Evolutionary conservation across 495 filamentous ascomycete genomes (phyloP).

Genomic region (Halenospora varia): DNA sequence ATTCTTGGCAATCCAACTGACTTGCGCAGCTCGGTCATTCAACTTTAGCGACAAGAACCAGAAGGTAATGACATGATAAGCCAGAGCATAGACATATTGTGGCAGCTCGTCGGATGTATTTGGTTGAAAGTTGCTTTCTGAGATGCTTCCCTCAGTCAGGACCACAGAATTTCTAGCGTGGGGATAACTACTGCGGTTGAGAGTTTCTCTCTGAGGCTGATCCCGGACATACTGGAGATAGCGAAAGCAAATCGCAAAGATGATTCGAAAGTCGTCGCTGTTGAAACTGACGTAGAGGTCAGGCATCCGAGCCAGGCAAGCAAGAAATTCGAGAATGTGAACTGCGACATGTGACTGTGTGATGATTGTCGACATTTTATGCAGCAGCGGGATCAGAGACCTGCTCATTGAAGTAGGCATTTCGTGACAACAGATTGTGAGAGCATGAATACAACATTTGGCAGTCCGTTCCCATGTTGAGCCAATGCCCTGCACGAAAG

Average conservation of each 20-base stretch:
- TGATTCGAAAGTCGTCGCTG: conserved; percentile 82
- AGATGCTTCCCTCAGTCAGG: conserved; percentile 9
- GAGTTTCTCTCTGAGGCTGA: conserved; percentile 33
- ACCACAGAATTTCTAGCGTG: conserved; percentile 9
- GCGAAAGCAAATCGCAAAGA: conserved; percentile 91
- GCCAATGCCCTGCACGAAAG: conserved; percentile 75
- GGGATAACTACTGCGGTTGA: conserved; percentile 17
- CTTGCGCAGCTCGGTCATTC: conserved; percentile 74
- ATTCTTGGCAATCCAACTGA: conserved; percentile 88
- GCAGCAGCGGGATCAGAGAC: conserved; percentile 73
- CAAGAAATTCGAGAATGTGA: conserved; percentile 91
- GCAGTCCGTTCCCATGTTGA: conserved; percentile 81
- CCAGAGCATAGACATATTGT: conserved; percentile 87
- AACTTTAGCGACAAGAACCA: conserved; percentile 92
- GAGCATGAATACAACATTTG: conserved; percentile 87
- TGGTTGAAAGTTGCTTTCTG: conserved; percentile 30
- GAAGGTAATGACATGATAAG: conserved; percentile 92
- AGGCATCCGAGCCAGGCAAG: conserved; percentile 78
- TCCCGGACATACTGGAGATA: conserved; percentile 71
- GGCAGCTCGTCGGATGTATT: conserved; percentile 60
- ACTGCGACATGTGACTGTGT: conserved; percentile 87
- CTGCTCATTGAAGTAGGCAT: conserved; percentile 79
- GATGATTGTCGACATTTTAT: conserved; percentile 92
- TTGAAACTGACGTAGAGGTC: conserved; percentile 82
- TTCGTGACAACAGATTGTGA: conserved; percentile 92